Conservation (phyloP, 1,139 yeast genomes). For the Magnusiomyces tetraspermus region DNA sequence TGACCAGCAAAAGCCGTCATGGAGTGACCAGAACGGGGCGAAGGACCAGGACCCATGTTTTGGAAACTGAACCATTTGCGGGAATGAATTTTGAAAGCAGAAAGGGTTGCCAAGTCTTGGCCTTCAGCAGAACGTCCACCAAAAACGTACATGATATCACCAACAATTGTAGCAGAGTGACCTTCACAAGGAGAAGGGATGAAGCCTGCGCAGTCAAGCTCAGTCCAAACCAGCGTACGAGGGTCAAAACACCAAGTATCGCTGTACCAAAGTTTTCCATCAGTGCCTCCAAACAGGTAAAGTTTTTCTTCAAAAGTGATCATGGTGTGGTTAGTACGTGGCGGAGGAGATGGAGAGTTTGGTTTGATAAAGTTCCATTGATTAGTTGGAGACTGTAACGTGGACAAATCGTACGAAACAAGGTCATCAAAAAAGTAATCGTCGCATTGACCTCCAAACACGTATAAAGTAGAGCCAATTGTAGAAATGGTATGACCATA, state of each 20-base stretch:
- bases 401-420: conserved; percentile 76
- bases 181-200: conserved; percentile 85
- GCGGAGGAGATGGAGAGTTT: conserved; percentile 48
- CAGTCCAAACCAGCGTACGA: conserved; percentile 51
- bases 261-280: conserved; percentile 62
- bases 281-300: conserved; percentile 91
- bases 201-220: conserved; percentile 44
- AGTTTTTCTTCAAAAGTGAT: conserved; percentile 68
- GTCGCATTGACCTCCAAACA: conserved; percentile 95
- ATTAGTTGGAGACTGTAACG: conserved; percentile 73
- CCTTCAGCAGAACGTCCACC: conserved; percentile 88
- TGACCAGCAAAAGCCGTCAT: conserved; percentile 62
- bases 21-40: conserved; percentile 91
- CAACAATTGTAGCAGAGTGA: conserved; percentile 75
- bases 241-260: conserved; percentile 84
- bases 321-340: conserved; percentile 88
- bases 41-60: conserved; percentile 55
- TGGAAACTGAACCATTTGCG: conserved; percentile 64
- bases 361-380: conserved; percentile 73
- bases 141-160: conserved; percentile 71
- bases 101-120: conserved; percentile 54
- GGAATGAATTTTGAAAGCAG: conserved; percentile 67
- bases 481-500: conserved; percentile 82
- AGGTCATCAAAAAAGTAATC: conserved; percentile 78
- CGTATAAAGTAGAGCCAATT: conserved; percentile 61